phyloP scores from a whole-genome alignment of 768 basidiomycete genomes.

The Tylopilus balloui region DNA sequence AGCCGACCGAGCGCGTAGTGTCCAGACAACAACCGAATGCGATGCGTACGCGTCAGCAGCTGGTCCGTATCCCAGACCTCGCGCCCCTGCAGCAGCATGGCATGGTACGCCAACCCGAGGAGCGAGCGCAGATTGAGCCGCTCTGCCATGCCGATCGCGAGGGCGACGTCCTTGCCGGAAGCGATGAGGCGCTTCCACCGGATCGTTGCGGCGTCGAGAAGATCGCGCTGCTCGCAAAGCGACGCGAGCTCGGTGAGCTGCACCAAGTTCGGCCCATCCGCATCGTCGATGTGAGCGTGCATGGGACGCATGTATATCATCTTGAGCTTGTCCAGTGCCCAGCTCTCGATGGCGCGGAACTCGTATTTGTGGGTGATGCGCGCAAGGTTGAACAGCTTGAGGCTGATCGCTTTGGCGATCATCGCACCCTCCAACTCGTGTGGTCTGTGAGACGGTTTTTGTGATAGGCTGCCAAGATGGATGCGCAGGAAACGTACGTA shows the following conservation, averaged over 20 bases:
- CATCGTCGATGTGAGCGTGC: conserved; percentile 29
- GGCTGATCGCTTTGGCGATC: conserved; percentile 39
- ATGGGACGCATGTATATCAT: conserved; percentile 32
- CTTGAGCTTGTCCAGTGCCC: conserved; percentile 42
- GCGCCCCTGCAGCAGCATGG: conserved; percentile 49
- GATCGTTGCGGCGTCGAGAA: conserved; percentile 38
- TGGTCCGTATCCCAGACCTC: conserved; percentile 45
- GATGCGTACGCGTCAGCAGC: conserved; percentile 44
- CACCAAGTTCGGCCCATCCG: conserved; percentile 37
- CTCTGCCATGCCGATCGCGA: conserved; percentile 45
- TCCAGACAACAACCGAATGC: conserved; percentile 49
- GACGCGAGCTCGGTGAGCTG: conserved; percentile 51
- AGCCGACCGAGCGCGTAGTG: conserved; percentile 45
- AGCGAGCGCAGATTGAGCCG: conserved; percentile 43
- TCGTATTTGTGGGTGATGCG: conserved; percentile 48
- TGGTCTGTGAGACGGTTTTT: conserved; percentile 30
- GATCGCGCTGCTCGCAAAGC: conserved; percentile 43
- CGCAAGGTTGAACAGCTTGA: conserved; percentile 44
- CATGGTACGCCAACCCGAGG: conserved; percentile 48
- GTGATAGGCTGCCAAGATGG: neutral
- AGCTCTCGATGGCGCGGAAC: conserved; percentile 42
- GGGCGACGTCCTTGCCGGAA: conserved; percentile 42
- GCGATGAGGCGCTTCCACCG: conserved; percentile 48
- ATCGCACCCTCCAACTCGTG: conserved; percentile 44
- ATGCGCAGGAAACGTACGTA: conserved; percentile 31